Percentiles rank a stretch among this genome's conserved stretches.
Evolutionary conservation across 208 protist genomes (phyloP).

Genomic region (Acanthamoeba culbertsoni): DNA sequence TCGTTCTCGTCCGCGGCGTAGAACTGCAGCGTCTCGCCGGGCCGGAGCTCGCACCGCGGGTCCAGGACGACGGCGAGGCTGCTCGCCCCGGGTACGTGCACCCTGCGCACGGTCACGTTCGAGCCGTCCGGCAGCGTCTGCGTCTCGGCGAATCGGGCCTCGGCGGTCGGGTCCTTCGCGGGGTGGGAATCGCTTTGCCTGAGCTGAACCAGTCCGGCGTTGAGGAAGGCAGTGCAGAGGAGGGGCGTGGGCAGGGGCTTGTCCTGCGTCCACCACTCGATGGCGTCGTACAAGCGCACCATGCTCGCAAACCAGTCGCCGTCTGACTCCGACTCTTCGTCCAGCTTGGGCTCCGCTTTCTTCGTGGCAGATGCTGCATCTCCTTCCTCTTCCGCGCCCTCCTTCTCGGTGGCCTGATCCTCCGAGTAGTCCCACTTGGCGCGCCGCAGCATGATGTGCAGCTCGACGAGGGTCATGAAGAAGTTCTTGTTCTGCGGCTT

Average conservation of each 20-base stretch:
- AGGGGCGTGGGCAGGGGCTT: neutral
- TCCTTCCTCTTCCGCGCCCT: neutral
- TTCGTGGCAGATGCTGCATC: neutral
- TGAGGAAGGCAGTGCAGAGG: neutral
- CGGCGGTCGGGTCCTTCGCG: neutral
- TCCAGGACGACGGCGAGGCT: neutral
- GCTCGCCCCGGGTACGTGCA: neutral
- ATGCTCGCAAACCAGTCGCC: neutral
- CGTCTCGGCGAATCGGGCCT: neutral
- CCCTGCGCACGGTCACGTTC: neutral
- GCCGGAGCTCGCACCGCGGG: neutral
- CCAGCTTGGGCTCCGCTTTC: neutral
- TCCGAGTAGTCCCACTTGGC: conserved; percentile 31
- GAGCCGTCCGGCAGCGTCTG: neutral
- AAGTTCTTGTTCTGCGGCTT: neutral
- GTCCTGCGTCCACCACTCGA: neutral
- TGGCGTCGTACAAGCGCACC: neutral
- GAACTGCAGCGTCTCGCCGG: neutral
- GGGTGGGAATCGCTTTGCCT: neutral
- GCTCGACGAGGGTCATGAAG: neutral
- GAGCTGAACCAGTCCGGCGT: neutral
- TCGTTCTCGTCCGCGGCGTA: neutral
- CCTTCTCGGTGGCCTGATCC: too few species aligned
- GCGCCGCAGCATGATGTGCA: neutral
- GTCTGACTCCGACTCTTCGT: neutral